phyloP scores from a whole-genome alignment of 2,329 filamentous ascomycete species.

The Penicillium decumbens region DNA sequence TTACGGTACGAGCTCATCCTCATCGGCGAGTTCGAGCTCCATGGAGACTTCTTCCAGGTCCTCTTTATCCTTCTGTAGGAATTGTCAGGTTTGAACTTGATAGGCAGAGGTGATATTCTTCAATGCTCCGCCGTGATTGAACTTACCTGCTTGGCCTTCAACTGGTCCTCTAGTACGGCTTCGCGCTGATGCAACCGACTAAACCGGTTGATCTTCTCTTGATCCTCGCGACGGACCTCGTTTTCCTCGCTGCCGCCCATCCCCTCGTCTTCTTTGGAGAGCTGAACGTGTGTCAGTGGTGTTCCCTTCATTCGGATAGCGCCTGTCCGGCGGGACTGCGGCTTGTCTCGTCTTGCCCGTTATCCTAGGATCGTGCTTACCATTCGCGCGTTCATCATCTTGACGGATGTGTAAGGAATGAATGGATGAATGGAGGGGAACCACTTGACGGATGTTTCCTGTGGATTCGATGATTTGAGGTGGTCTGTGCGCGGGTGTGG shows the following conservation, averaged over 20 bases:
- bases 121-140: background rate
- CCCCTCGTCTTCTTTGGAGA: constrained; percentile 88
- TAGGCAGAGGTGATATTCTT: background rate
- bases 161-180: constrained; percentile 69
- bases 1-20: constrained; percentile 89
- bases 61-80: constrained; percentile 86
- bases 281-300: constrained; percentile 49
- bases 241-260: constrained; percentile 70
- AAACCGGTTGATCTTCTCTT: constrained; percentile 98
- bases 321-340: background rate
- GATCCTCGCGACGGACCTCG: constrained; percentile 91
- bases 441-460: background rate
- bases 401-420: constrained; percentile 9
- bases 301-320: background rate
- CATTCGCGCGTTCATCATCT: constrained; percentile 58
- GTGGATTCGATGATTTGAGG: constrained; percentile 15
- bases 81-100: constrained; percentile 1
- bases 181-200: constrained; percentile 89
- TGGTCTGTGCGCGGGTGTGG: constrained; percentile 23
- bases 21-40: constrained; percentile 90
- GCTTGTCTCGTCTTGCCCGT: background rate
- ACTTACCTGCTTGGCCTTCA: constrained; percentile 66
- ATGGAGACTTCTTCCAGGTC: constrained; percentile 88
- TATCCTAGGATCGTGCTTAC: constrained; percentile 35
- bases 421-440: background rate